phyloP scores from a whole-genome alignment of 768 basidiomycete genomes.

The Auricularia sp. region DNA sequence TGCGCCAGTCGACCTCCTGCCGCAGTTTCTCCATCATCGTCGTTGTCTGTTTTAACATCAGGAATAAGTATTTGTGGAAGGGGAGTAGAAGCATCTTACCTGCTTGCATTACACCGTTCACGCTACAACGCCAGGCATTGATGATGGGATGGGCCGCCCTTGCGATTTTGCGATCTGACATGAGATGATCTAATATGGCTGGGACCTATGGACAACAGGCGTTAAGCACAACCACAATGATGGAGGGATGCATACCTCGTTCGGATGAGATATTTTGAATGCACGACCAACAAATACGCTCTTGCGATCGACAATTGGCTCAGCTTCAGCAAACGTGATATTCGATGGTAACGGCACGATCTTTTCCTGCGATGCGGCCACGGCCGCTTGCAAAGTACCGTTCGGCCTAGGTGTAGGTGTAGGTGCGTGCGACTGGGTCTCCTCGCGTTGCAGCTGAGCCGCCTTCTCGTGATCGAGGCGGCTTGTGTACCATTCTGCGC shows the following conservation, averaged over 20 bases:
- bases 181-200: conserved; percentile 50
- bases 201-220: conserved; percentile 41
- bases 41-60: conserved; percentile 54
- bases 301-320: conserved; percentile 78
- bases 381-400: conserved; percentile 11
- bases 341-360: conserved; percentile 37
- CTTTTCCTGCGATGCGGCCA: conserved; percentile 9
- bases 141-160: conserved; percentile 72
- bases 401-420: conserved; percentile 3
- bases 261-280: conserved; percentile 72
- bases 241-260: conserved; percentile 30
- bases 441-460: conserved; percentile 46
- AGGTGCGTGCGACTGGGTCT: conserved; percentile 15
- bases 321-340: conserved; percentile 57
- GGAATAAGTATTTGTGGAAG: background rate
- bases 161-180: conserved; percentile 62
- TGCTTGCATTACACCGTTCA: conserved; percentile 60
- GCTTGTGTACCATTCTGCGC: conserved; percentile 62
- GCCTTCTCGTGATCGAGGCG: conserved; percentile 45
- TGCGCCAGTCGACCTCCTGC: conserved; percentile 88
- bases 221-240: conserved; percentile 13
- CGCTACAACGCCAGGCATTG: conserved; percentile 72
- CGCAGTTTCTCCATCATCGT: conserved; percentile 89
- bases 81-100: conserved; percentile 30
- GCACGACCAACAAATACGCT: conserved; percentile 81